Conservation (phyloP, 306 rosid genomes). For the Benincasa hispida region DNA sequence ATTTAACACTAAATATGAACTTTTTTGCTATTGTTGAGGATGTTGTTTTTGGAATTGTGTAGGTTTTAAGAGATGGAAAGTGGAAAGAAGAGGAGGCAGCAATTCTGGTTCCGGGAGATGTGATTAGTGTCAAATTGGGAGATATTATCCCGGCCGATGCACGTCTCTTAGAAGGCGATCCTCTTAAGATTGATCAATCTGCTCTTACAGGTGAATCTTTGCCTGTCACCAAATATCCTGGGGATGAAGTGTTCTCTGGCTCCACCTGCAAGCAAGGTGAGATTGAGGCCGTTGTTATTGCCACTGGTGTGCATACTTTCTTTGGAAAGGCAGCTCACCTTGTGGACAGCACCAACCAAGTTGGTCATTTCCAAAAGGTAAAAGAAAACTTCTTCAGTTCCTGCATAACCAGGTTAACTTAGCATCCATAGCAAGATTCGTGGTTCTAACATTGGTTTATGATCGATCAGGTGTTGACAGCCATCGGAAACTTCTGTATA, state of each 20-base stretch:
- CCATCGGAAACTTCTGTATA: conserved; percentile 87
- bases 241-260: conserved; percentile 74
- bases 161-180: conserved; percentile 84
- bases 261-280: conserved; percentile 96
- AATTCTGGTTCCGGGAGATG: conserved; percentile 82
- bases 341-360: conserved; percentile 89
- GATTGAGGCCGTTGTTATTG: conserved; percentile 81
- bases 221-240: conserved; percentile 67
- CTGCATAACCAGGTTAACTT: neutral
- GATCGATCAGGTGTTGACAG: conserved; percentile 56
- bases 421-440: neutral
- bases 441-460: neutral
- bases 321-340: conserved; percentile 95
- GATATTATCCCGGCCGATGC: conserved; percentile 89
- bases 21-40: too few species aligned
- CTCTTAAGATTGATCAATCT: conserved; percentile 79
- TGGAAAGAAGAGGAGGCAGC: conserved; percentile 76
- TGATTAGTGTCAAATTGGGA: conserved; percentile 85
- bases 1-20: neutral
- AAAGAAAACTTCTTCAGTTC: neutral
- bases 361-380: conserved; percentile 94
- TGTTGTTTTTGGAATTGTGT: neutral
- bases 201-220: conserved; percentile 90
- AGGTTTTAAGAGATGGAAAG: conserved; percentile 79
- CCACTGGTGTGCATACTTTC: conserved; percentile 90